Evolutionary conservation across 2,329 filamentous ascomycete species (phyloP).

Genomic region (Rhinocladiella similis): DNA sequence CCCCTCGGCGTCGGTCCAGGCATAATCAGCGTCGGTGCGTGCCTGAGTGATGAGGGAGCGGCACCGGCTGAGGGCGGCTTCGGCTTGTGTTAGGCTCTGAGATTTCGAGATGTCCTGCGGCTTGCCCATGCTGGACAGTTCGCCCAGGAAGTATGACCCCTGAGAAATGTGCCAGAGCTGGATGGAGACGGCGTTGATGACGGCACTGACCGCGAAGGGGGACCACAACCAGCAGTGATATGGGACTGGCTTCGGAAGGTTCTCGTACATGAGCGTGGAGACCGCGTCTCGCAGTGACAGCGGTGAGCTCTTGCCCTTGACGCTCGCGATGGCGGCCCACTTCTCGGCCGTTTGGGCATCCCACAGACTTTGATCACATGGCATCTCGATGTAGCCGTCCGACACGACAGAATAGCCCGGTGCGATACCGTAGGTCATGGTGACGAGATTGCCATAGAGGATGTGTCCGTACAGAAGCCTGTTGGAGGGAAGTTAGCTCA

Average conservation of each 20-base stretch:
- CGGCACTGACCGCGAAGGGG: conserved; percentile 34
- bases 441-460: conserved; percentile 36
- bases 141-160: conserved; percentile 32
- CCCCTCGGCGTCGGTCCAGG: conserved; percentile 39
- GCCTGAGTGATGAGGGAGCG: conserved; percentile 56
- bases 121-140: conserved; percentile 25
- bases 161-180: conserved; percentile 38
- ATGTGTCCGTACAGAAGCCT: conserved; percentile 36
- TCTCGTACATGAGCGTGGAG: conserved; percentile 31
- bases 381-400: conserved; percentile 37
- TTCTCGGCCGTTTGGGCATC: conserved; percentile 31
- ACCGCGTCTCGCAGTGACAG: conserved; percentile 30
- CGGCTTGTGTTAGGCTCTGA: conserved; percentile 29
- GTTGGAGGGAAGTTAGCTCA: not conserved
- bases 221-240: conserved; percentile 23
- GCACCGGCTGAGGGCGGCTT: conserved; percentile 33
- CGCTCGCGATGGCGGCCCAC: conserved; percentile 29
- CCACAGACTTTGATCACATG: conserved; percentile 36
- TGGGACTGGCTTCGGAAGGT: conserved; percentile 21
- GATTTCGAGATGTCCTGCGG: conserved; percentile 25
- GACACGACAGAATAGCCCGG: conserved; percentile 36
- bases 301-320: conserved; percentile 5
- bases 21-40: conserved; percentile 77
- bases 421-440: conserved; percentile 35
- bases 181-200: conserved; percentile 39